Evolutionary conservation across 495 filamentous ascomycete genomes (phyloP).

Genomic region (Chlorociboria aeruginascens): DNA sequence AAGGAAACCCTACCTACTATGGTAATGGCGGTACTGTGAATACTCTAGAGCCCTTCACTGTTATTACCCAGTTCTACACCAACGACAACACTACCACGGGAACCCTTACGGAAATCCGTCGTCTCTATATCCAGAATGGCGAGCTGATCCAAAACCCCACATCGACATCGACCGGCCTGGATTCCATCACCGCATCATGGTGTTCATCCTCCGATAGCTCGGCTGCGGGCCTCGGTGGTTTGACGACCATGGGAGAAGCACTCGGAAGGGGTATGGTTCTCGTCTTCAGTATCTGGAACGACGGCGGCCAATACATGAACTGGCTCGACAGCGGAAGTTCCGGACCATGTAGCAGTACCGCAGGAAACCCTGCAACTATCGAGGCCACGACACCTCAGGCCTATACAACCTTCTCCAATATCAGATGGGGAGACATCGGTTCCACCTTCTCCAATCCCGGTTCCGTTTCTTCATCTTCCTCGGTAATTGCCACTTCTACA

Average conservation of each 20-base stretch:
- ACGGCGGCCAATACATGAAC: conserved; percentile 43
- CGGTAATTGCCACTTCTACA: no score
- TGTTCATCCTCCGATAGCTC: conserved; percentile 43
- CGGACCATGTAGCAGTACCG: conserved; percentile 47
- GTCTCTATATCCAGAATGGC: conserved; percentile 32
- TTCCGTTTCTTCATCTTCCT: no score
- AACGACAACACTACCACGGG: conserved; percentile 32
- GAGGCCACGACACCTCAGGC: conserved; percentile 31
- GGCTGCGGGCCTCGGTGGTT: conserved; percentile 43
- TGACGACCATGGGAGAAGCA: conserved; percentile 44
- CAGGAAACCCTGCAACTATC: conserved; percentile 38
- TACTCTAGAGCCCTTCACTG: conserved; percentile 47
- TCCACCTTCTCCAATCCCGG: not conserved
- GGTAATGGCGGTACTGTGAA: conserved; percentile 42
- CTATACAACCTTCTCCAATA: conserved; percentile 47
- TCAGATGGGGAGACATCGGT: conserved; percentile 51
- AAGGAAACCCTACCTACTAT: conserved; percentile 45
- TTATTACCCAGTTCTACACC: conserved; percentile 56
- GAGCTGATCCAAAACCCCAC: not conserved
- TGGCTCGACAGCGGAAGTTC: conserved; percentile 45
- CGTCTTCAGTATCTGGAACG: conserved; percentile 54
- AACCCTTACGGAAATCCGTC: conserved; percentile 40
- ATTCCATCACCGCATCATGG: conserved; percentile 37
- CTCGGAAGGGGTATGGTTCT: conserved; percentile 53
- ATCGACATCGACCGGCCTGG: not conserved